Evolutionary conservation across 1,139 yeast genomes (phyloP).

Genomic region (Kodamaea anthophila): DNA sequence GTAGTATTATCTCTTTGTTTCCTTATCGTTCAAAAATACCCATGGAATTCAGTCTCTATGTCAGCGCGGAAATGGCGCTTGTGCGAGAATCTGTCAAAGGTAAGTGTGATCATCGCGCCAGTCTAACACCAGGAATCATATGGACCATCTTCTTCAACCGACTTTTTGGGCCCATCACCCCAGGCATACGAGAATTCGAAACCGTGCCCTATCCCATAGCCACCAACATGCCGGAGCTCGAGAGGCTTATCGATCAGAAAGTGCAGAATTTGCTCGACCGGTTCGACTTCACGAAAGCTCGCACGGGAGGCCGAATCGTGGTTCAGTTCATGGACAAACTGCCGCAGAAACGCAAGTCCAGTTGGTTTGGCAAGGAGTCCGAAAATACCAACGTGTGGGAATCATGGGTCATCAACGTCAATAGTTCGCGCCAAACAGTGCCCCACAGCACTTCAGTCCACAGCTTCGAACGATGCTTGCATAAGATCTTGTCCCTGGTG

Average conservation of each 20-base stretch:
- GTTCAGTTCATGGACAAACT: slow-evolving; percentile 26
- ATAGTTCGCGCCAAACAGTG: slow-evolving; percentile 18
- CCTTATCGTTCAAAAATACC: too few relatives aligned
- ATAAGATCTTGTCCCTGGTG: slow-evolving; percentile 43
- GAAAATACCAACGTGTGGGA: slow-evolving; percentile 33
- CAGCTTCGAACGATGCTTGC: slow-evolving; percentile 39
- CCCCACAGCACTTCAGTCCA: slow-evolving; percentile 17
- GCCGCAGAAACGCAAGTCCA: slow-evolving; percentile 29
- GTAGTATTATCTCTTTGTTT: too few relatives aligned
- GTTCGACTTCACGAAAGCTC: slow-evolving; percentile 13
- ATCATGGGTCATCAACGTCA: slow-evolving; percentile 34
- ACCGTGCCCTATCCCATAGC: slow-evolving; percentile 44
- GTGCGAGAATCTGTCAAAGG: slow-evolving; percentile 42
- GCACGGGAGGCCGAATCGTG: slow-evolving; percentile 18
- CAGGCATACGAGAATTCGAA: slow-evolving; percentile 42
- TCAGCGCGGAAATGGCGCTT: slow-evolving; percentile 39
- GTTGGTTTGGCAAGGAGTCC: slow-evolving; percentile 37
- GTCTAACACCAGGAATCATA: slow-evolving; percentile 43
- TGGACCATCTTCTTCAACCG: slow-evolving; percentile 68
- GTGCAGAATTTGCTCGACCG: slow-evolving; percentile 31
- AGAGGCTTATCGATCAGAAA: slow-evolving; percentile 37
- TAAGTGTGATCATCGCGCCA: slow-evolving; percentile 17
- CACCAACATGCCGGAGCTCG: slow-evolving; percentile 37
- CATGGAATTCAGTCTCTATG: slow-evolving; percentile 36
- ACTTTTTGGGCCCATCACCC: slow-evolving; percentile 60